These are phyloP conservation scores for Lactarius tabidus DNA, from an alignment of 768 basidiomycete species.

Conservation along the genomic window DNA sequence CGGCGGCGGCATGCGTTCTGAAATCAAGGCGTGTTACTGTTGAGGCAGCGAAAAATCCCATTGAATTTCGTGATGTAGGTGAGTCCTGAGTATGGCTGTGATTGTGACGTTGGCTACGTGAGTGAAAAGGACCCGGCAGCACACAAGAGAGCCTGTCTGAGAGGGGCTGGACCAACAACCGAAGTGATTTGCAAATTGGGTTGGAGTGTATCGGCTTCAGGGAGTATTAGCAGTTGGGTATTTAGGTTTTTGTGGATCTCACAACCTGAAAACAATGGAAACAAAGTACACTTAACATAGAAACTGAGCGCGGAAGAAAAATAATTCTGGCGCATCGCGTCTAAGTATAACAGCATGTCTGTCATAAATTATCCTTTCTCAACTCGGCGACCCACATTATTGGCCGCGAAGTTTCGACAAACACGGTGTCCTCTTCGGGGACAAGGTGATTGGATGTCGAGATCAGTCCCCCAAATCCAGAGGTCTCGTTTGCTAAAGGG, in stretches of 20 bases:
- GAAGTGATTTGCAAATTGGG: not conserved
- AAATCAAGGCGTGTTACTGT: conserved; percentile 57
- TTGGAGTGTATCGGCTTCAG: not conserved
- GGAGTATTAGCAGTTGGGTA: not conserved
- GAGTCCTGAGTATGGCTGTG: conserved; percentile 13
- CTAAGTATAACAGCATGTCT: not conserved
- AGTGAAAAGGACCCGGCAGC: conserved; percentile 8
- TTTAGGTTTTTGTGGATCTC: not conserved
- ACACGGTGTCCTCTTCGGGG: conserved; percentile 58
- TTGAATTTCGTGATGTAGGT: conserved; percentile 37
- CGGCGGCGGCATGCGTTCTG: conserved; percentile 52
- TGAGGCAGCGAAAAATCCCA: conserved; percentile 62
- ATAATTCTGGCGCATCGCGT: not conserved
- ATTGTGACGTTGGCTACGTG: conserved; percentile 20
- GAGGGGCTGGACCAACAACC: conserved; percentile 2
- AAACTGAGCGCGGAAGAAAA: not conserved
- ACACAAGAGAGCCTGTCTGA: not conserved
- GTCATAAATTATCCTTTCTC: conserved; percentile 9
- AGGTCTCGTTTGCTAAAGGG: conserved; percentile 50
- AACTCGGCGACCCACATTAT: conserved; percentile 92
- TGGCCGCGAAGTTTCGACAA: conserved; percentile 71
- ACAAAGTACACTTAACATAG: not conserved
- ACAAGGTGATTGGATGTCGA: conserved; percentile 94
- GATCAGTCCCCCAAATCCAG: conserved; percentile 78
- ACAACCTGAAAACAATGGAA: not conserved